Conservation (phyloP, 169 alveolate species). For the Pseudocohnilembus persalinus region DNA sequence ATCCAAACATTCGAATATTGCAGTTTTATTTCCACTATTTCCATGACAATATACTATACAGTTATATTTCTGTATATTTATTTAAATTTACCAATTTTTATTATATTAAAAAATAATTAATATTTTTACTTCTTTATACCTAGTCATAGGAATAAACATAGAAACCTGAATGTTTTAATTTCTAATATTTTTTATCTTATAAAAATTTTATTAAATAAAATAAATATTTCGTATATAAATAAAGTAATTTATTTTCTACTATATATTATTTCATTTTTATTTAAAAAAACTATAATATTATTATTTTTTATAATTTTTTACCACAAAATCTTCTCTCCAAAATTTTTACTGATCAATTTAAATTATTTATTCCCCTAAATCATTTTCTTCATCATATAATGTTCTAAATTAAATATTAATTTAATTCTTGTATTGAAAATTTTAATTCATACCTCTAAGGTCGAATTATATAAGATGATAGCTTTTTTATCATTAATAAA, state of each 20-base stretch:
- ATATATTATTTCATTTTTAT: too few species aligned
- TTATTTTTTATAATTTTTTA: neutral
- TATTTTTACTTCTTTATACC: neutral
- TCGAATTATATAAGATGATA: conserved; percentile 4
- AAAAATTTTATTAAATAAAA: neutral
- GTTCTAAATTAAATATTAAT: neutral
- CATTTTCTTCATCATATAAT: neutral
- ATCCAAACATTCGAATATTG: conserved; percentile 18
- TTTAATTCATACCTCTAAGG: neutral
- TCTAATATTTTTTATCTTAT: conserved; percentile 5
- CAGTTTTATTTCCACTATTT: conserved; percentile 17
- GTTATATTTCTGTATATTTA: conserved; percentile 4
- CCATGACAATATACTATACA: conserved; percentile 21
- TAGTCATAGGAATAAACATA: neutral
- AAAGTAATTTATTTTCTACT: neutral
- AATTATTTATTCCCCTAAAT: conserved; percentile 13
- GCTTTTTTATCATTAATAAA: conserved; percentile 10
- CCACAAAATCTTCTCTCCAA: conserved; percentile 5
- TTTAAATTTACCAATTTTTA: neutral
- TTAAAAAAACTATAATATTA: too few species aligned
- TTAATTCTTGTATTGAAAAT: neutral
- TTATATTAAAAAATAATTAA: neutral
- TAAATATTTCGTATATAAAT: neutral
- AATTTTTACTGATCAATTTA: neutral
- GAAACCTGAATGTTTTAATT: neutral